Base-by-base conservation (phyloP, 2,329 filamentous ascomycete genomes). In the Dactylonectria macrodidyma region DNA sequence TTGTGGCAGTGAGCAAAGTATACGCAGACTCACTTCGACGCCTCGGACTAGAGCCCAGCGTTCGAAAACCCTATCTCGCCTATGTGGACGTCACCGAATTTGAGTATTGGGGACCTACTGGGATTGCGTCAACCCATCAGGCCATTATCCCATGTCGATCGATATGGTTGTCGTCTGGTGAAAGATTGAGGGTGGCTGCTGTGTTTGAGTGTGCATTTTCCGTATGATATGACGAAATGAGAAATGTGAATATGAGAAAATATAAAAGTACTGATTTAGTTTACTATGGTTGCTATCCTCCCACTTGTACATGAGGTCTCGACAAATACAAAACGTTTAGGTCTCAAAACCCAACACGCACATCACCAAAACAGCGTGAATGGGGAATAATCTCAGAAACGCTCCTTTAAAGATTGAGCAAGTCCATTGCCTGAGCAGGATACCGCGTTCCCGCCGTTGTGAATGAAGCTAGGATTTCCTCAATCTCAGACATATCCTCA, bases 401-500 rank as follows among this genome's bases (percentile, higher is more conserved):
- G 7, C 5, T 5, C 41, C 33, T 36, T 46, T 64, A 75, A 38
- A 67, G 71, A 19, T 74, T 46, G 36, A 73, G 54, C 16, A 73
- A 67, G 52, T 60, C 52, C 70, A 73, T 74, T 10, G 59, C 56
- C 10, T 55, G 64, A 26, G 77, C 78, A 9, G 82, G 81, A 72
- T 90, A 90, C 38, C 89, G 81, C 1, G 69, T 77, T 2, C 89
- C 89, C 2, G 79, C 78, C 8, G 84, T 74, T 52, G 84, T 81
- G 71, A 89, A 87, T 62, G 81, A 83, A 10, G 78, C 80, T 26
- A 90, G 73, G 10, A 87, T 83, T 16, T 75, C 73, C 56, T 89
- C 85, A 57, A 91, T 86, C 70, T 84, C 82, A 6, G 74, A 76
- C 77, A 89, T 75, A 69, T 91, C 89, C 5, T 82, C 83, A 2